Evolutionary conservation across 2,329 filamentous ascomycete species (phyloP), one percentile per base, ranked within the genome.

Genomic region (Fusarium sp.): DNA sequence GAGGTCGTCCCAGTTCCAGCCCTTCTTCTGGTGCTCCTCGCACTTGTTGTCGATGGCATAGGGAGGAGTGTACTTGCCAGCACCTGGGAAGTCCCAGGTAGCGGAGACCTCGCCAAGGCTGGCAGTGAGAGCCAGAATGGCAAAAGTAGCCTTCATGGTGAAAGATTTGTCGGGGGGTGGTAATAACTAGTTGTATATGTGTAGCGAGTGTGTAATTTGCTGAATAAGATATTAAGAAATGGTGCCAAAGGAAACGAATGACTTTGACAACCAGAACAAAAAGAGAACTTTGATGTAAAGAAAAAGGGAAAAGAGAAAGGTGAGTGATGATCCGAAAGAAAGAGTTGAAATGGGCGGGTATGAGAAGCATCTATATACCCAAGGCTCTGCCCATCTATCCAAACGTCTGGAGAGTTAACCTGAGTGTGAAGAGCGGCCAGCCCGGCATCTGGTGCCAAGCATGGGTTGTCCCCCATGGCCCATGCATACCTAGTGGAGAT

Each of bases 1-100:
- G 23, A 97, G 84, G 67, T 87, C 86, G 25, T 79, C 79, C 87
- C 91, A 97, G 82, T 90, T 82, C 78, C 91, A 96, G 48, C 93
- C 94, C 21, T 74, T 70, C 66, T 85, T 80, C 81, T 96, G 92
- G 69, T 88, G 79, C n/a, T 85, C 77, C 59, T 86, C 88, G 80
- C 95, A 97, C 73, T 90, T 80, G 83, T 96, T 96, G 82, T 93
- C 82, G 75, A 86, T 88, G 84, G 92, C 93, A 60, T 82, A 80
- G 14, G 93, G 93, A 78, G 85, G 90, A 47, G 83, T 83, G 84
- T 89, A 96, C 62, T 83, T 76, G 54, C 76, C 72, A 49, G 82
- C 81, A 23, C 74, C 56, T 37, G 66, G 54, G 49, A 54, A 74
- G 29, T 63, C 71, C 54, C 60, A 73, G 66, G 65, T 43, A 63